These are phyloP conservation scores for Kodamaea alishanica DNA, from an alignment of 1,139 yeast genomes.

Conservation along the genomic window DNA sequence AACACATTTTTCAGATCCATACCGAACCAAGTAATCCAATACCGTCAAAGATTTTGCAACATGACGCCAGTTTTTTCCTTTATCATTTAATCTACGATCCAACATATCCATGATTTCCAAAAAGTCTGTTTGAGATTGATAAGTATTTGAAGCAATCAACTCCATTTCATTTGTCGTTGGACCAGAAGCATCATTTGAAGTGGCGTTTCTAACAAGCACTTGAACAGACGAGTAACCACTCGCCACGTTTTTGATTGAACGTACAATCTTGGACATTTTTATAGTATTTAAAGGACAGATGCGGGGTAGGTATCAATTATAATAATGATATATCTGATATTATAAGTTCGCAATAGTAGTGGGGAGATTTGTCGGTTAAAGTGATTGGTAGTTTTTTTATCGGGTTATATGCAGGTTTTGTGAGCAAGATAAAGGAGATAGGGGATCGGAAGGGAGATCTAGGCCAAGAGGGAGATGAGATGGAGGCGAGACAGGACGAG, in stretches of 20 bases:
- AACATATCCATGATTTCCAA: conserved; percentile 94
- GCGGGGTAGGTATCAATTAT: too few relatives aligned
- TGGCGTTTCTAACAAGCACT: conserved; percentile 86
- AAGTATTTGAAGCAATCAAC: conserved; percentile 74
- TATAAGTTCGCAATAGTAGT: too few relatives aligned
- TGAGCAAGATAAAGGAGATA: too few relatives aligned
- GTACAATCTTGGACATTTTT: conserved; percentile 71
- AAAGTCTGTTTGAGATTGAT: conserved; percentile 68
- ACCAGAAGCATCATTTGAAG: conserved; percentile 84
- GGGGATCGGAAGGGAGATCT: too few relatives aligned
- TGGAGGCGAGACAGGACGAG: too few relatives aligned
- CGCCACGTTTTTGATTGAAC: conserved; percentile 89
- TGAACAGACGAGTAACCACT: conserved; percentile 89
- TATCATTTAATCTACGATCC: conserved; percentile 89
- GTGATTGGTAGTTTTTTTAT: too few relatives aligned
- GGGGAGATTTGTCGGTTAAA: too few relatives aligned
- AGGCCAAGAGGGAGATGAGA: too few relatives aligned
- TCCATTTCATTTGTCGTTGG: conserved; percentile 84
- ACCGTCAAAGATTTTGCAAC: conserved; percentile 88
- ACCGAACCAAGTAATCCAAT: conserved; percentile 80
- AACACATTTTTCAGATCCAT: conserved; percentile 89
- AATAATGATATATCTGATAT: too few relatives aligned
- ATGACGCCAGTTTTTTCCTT: conserved; percentile 98
- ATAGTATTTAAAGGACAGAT: too few relatives aligned
- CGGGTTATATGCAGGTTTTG: too few relatives aligned